phyloP scores from a whole-genome alignment of 1,284 basidiomycete species.

The Moesziomyces sp. region DNA sequence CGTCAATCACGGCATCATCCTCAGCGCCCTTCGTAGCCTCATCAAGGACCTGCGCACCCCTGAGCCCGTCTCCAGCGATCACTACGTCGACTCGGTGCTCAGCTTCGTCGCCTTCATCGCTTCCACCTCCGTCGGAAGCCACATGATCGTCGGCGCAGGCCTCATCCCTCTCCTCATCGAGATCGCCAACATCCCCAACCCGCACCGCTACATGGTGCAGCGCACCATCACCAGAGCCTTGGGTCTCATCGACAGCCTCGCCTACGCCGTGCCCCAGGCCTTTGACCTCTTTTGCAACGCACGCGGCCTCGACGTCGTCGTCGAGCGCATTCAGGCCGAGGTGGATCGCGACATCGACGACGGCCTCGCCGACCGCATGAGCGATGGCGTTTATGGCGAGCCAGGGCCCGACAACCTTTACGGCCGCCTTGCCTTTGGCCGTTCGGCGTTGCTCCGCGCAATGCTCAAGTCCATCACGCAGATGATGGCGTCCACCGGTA shows the following conservation, averaged over 20 bases:
- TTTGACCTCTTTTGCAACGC: slow-evolving; percentile 87
- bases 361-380: slow-evolving; percentile 32
- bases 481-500: slow-evolving; percentile 93
- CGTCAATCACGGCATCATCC: slow-evolving; percentile 87
- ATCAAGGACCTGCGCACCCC: slow-evolving; percentile 45
- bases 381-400: slow-evolving; percentile 73
- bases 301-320: slow-evolving; percentile 85
- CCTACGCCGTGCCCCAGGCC: slow-evolving; percentile 88
- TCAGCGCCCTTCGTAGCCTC: slow-evolving; percentile 54
- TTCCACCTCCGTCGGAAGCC: slow-evolving; percentile 83
- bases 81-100: slow-evolving; percentile 72
- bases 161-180: slow-evolving; percentile 80
- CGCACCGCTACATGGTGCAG: slow-evolving; percentile 60
- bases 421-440: slow-evolving; percentile 63
- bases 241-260: slow-evolving; percentile 89
- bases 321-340: slow-evolving; percentile 79
- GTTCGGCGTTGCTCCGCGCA: slow-evolving; percentile 79
- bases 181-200: slow-evolving; percentile 43
- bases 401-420: slow-evolving; percentile 51
- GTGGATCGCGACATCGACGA: slow-evolving; percentile 56
- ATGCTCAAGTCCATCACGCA: slow-evolving; percentile 92
- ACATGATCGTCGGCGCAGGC: slow-evolving; percentile 97
- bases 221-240: slow-evolving; percentile 72
- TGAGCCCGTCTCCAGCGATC: slow-evolving; percentile 74
- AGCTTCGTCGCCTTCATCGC: slow-evolving; percentile 88